Evolutionary conservation across 2,329 filamentous ascomycete genomes (phyloP).

Genomic region (Chaetomiaceae sp.): DNA sequence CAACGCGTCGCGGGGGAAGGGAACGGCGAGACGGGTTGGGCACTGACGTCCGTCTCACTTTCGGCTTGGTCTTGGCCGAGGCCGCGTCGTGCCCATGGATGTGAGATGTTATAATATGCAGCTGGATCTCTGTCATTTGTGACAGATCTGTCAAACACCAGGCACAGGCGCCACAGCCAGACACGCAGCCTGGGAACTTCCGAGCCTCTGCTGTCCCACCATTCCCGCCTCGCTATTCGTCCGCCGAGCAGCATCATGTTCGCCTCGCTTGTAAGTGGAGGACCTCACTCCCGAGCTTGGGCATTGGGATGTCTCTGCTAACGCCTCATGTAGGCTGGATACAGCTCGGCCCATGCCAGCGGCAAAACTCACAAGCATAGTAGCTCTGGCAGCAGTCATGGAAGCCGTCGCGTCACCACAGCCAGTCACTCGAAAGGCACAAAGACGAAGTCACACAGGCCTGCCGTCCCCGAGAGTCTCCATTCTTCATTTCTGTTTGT

Average conservation of each 20-base stretch:
- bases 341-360: not conserved
- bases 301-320: not conserved
- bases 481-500: conserved; percentile 35
- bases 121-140: conserved; percentile 20
- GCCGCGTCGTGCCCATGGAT: not conserved
- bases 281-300: too few relatives aligned
- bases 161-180: not conserved
- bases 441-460: not conserved
- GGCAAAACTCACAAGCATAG: conserved; percentile 2
- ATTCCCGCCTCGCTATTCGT: not conserved
- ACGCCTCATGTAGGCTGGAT: not conserved
- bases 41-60: conserved; percentile 1
- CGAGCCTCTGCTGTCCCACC: not conserved
- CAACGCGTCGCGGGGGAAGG: not conserved
- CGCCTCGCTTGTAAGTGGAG: not conserved
- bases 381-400: not conserved
- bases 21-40: conserved; percentile 9
- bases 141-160: conserved; percentile 14
- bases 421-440: not conserved
- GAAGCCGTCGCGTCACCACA: not conserved
- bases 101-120: conserved; percentile 12
- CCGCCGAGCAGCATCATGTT: not conserved
- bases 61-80: not conserved
- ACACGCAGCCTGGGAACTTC: not conserved
- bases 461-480: not conserved